phyloP scores from a whole-genome alignment of 805 yeast genomes.

The Kluyveromyces wickerhamii region DNA sequence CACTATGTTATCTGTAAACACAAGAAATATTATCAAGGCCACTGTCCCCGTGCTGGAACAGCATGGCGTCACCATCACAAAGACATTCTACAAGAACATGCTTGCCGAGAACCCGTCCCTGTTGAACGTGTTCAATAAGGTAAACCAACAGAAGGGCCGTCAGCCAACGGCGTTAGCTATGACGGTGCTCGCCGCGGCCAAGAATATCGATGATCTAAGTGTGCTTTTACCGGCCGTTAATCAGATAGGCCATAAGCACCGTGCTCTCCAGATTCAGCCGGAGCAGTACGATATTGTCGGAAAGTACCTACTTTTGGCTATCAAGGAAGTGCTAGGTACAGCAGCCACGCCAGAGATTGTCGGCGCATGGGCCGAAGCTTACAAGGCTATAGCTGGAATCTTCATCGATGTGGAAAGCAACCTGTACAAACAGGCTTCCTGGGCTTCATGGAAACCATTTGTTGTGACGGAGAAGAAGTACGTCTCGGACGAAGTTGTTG shows the following conservation, averaged over 20 bases:
- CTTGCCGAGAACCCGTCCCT: conserved; percentile 45
- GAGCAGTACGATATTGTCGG: conserved; percentile 67
- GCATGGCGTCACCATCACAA: conserved; percentile 48
- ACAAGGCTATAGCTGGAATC: conserved; percentile 52
- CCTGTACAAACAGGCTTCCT: conserved; percentile 40
- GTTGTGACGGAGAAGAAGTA: conserved; percentile 33
- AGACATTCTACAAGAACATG: conserved; percentile 49
- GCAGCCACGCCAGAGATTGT: conserved; percentile 53
- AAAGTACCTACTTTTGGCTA: conserved; percentile 42
- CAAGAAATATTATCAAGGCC: conserved; percentile 34
- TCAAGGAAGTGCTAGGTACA: conserved; percentile 46
- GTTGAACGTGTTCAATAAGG: conserved; percentile 49
- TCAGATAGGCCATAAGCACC: conserved; percentile 58
- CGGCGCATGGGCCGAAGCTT: conserved; percentile 60
- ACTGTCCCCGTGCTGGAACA: conserved; percentile 50
- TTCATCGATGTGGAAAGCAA: conserved; percentile 48
- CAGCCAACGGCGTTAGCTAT: conserved; percentile 62
- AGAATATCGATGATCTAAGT: conserved; percentile 50
- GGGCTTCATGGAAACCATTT: conserved; percentile 56
- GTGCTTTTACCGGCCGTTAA: conserved; percentile 47
- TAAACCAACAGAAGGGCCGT: conserved; percentile 44
- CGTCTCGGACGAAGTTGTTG: conserved; percentile 42
- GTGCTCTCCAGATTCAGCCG: conserved; percentile 52
- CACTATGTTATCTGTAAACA: conserved; percentile 27
- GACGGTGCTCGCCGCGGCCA: conserved; percentile 54